Evolutionary conservation across 2,329 filamentous ascomycete genomes (phyloP).

Genomic region (Lecanicillium sp.): DNA sequence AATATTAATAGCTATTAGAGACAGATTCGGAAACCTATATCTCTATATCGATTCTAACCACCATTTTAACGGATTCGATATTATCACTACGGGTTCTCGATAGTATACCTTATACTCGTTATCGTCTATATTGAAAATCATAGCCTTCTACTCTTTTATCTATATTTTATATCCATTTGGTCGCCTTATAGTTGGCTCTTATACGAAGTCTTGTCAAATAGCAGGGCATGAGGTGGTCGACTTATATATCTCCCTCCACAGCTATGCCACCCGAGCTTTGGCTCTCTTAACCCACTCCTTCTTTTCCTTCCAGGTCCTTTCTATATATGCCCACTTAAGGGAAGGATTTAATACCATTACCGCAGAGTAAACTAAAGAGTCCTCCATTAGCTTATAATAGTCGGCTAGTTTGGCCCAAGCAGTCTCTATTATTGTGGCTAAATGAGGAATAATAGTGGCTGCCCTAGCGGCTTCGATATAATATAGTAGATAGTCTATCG

Average conservation of each 20-base stretch:
- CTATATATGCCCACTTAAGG: constrained; percentile 4
- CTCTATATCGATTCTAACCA: constrained; percentile 2
- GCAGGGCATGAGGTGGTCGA: not conserved
- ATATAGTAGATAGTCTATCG: constrained; percentile 8
- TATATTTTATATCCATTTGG: constrained; percentile 7
- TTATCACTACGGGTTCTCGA: constrained; percentile 2
- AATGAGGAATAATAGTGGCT: constrained; percentile 3
- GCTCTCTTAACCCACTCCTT: constrained; percentile 2
- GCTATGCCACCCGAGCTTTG: not conserved
- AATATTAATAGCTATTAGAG: constrained; percentile 7
- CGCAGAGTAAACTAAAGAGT: constrained; percentile 1
- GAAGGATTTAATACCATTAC: constrained; percentile 2
- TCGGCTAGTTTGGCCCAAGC: constrained; percentile 8
- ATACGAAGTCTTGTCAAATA: not conserved
- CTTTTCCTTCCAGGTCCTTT: constrained; percentile 2
- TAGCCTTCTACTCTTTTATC: constrained; percentile 8
- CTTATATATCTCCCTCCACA: constrained; percentile 2
- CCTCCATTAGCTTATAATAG: constrained; percentile 1
- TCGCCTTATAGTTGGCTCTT: constrained; percentile 1
- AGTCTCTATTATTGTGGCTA: constrained; percentile 8
- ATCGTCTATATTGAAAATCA: constrained; percentile 5
- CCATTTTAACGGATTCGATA: constrained; percentile 1
- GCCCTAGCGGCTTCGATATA: constrained; percentile 6
- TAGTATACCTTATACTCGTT: constrained; percentile 8
- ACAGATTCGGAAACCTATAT: constrained; percentile 3